Conservation (phyloP, 2,329 filamentous ascomycete species). For the Daldinia sp. region DNA sequence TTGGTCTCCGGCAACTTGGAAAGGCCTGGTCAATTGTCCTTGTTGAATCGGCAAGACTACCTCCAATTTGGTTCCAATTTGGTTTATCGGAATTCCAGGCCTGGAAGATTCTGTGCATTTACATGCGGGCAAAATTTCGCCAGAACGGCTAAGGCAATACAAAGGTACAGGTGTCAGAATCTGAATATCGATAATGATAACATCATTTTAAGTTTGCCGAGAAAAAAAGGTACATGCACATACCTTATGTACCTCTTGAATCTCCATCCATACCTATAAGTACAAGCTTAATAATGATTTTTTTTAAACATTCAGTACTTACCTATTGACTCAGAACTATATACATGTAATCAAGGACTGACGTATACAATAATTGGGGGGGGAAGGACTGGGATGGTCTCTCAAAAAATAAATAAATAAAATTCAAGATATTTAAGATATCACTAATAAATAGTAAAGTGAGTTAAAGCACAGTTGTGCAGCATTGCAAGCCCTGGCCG, state of each 20-base stretch:
- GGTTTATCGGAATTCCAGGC: slow-evolving; percentile 18
- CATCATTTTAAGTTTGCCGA: slow-evolving; percentile 14
- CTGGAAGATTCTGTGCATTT: slow-evolving; percentile 37
- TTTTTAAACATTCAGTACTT: too few species aligned
- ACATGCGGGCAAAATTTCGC: neutral
- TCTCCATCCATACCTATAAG: too few species aligned
- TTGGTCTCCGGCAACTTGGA: slow-evolving; percentile 36
- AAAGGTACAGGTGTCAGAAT: slow-evolving; percentile 13
- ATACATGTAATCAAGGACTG: neutral
- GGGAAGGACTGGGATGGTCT: too few species aligned
- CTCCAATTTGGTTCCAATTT: too few species aligned
- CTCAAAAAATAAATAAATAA: too few species aligned
- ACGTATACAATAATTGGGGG: too few species aligned
- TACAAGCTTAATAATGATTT: too few species aligned
- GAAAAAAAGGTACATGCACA: neutral
- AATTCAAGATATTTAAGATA: neutral
- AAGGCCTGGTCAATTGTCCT: slow-evolving; percentile 30
- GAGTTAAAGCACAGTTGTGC: neutral
- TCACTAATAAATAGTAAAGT: neutral
- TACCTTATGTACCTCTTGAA: neutral
- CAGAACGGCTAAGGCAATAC: slow-evolving; percentile 12
- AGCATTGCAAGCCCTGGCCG: neutral
- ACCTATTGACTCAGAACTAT: neutral
- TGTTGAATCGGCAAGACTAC: slow-evolving; percentile 15
- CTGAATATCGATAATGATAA: slow-evolving; percentile 9